Percentiles rank a stretch among this genome's conserved stretches.
These are phyloP conservation scores for Dactylella cylindrospora DNA, from an alignment of 2,329 filamentous ascomycete genomes.

Conservation along the genomic window DNA sequence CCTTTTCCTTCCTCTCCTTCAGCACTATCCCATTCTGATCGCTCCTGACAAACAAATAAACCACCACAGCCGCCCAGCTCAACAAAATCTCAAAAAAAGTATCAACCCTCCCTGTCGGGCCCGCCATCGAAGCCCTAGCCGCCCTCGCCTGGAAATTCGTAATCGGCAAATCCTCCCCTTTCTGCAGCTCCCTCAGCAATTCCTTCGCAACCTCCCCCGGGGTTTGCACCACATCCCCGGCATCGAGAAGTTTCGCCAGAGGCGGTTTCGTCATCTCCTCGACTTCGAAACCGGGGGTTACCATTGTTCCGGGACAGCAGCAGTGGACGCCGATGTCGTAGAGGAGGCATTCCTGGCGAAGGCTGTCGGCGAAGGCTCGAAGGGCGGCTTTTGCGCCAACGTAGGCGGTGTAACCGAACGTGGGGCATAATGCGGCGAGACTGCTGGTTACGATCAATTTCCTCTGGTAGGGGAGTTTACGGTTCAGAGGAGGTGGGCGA, in stretches of 20 bases:
- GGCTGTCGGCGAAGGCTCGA: conserved; percentile 75
- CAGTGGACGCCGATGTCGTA: conserved; percentile 76
- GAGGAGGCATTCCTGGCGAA: conserved; percentile 82
- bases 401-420: conserved; percentile 83
- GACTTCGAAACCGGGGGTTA: conserved; percentile 68
- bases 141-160: conserved; percentile 71
- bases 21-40: conserved; percentile 63
- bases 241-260: conserved; percentile 53
- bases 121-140: conserved; percentile 66
- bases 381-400: conserved; percentile 82
- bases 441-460: conserved; percentile 90
- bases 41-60: conserved; percentile 62
- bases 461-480: conserved; percentile 54
- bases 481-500: conserved; percentile 52
- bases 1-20: conserved; percentile 61
- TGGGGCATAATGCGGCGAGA: conserved; percentile 70
- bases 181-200: conserved; percentile 73
- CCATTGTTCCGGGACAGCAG: conserved; percentile 81
- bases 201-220: conserved; percentile 73
- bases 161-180: conserved; percentile 75
- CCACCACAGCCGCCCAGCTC: conserved; percentile 58
- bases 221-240: conserved; percentile 54
- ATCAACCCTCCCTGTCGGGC: conserved; percentile 60
- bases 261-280: conserved; percentile 53
- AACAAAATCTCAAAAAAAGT: conserved; percentile 61